Evolutionary conservation across 345 rosid species (phyloP), one percentile per base, ranked within the genome.

Genomic region (rapeseed (Brassica napus)): DNA sequence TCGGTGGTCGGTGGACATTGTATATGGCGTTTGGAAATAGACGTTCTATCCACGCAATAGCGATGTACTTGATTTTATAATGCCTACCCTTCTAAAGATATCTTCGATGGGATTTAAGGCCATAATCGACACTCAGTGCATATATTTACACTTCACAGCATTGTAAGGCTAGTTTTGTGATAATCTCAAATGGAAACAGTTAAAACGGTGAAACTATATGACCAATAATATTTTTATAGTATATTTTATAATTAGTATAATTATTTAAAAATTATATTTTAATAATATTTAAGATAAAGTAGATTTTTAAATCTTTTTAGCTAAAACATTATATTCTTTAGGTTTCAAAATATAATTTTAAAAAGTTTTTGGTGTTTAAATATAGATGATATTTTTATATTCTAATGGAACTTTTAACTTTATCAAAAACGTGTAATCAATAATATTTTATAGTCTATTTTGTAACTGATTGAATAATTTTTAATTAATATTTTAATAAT

Each of bases 1-100:
- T 79, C 78, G 82, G 75, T 79, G 79, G 64, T 79, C 82, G 82
- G 75, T 79, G 79, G 69, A 24, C 39, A 49, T 12, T 74, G 63
- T 79, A 54, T 16, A 61, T 74, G 78, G 79, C 75, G 71, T 61
- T 74, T 68, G 69, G 66, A 69, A 74, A 69, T 74, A 62, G 82
- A 79, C 75, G 75, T 74, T 63, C 75, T 75, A 80, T 74, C 74
- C 60, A 73, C 75, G 66, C 75, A 52, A 68, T 6, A 61, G 54
- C 49, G 60, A 39, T 68, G 52, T 62, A 18, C 9, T 52, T 68
- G 8, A 34, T 8, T 44, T 69, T 18, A 69, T 70, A 6, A 5
- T 14, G 63, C 12, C 12, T 26, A 1, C 34, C 71, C 67, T 68
- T 69, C 3, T 16, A 31, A 61, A 7, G 16, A 34, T 69, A 32